These are phyloP conservation scores for Zygosaccharomyces pseudorouxii DNA, from an alignment of 805 yeast species.

Conservation along the genomic window DNA sequence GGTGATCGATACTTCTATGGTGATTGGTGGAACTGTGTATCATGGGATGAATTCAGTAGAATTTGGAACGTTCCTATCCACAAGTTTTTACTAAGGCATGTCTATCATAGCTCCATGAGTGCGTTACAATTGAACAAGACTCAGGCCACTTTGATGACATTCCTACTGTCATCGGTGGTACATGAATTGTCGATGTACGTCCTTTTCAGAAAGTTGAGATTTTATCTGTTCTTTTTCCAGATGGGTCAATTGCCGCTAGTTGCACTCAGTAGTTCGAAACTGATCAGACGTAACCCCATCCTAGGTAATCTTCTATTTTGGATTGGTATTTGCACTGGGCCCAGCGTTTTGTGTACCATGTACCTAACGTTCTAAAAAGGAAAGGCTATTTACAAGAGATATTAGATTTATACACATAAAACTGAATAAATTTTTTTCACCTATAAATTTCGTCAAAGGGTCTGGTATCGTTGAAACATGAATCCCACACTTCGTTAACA, in stretches of 20 bases:
- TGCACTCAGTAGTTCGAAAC: slow-evolving; percentile 53
- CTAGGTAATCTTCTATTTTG: slow-evolving; percentile 83
- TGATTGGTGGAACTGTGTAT: slow-evolving; percentile 95
- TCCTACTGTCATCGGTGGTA: slow-evolving; percentile 70
- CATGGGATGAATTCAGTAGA: slow-evolving; percentile 90
- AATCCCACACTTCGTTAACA: slow-evolving; percentile 85
- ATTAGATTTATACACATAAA: slow-evolving; percentile 1
- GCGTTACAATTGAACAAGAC: slow-evolving; percentile 59
- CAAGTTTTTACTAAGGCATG: slow-evolving; percentile 82
- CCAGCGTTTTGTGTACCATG: slow-evolving; percentile 78
- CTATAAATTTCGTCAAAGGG: slow-evolving; percentile 92
- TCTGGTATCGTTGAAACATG: slow-evolving; percentile 91
- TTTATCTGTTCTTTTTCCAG: slow-evolving; percentile 74
- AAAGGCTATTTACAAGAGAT: not conserved
- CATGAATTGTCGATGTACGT: slow-evolving; percentile 94
- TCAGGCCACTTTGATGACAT: slow-evolving; percentile 73
- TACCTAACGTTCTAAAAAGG: slow-evolving; percentile 64
- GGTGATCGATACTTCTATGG: slow-evolving; percentile 93
- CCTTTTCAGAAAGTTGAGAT: slow-evolving; percentile 72
- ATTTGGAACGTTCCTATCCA: slow-evolving; percentile 96
- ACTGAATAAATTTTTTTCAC: slow-evolving; percentile 24
- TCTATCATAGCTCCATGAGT: slow-evolving; percentile 84
- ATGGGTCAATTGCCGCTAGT: slow-evolving; percentile 85
- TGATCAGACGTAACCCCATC: slow-evolving; percentile 49
- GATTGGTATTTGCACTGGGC: slow-evolving; percentile 88